A percentile compares a stretch with the other conserved stretches of the same genome.
These are phyloP conservation scores for Kazachstania africana DNA, from an alignment of 805 yeast species.

Conservation along the genomic window DNA sequence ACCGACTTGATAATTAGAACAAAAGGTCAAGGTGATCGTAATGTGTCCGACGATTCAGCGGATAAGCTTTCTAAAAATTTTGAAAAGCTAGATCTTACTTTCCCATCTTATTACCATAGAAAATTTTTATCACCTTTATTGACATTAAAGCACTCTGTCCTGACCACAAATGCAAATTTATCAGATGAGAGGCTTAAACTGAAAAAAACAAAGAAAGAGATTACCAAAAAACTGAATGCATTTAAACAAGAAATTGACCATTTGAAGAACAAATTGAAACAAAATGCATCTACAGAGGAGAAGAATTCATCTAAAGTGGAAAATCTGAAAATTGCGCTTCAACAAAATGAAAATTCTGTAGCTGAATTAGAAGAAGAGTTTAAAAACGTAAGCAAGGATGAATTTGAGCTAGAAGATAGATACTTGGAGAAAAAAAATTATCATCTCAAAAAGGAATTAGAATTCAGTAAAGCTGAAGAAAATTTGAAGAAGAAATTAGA, in stretches of 20 bases:
- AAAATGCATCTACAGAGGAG: constrained; percentile 44
- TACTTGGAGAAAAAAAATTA: constrained; percentile 27
- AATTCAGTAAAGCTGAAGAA: constrained; percentile 18
- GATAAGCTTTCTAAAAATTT: constrained; percentile 8
- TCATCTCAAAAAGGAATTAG: constrained; percentile 26
- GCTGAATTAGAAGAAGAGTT: constrained; percentile 13
- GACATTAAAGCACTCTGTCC: constrained; percentile 53
- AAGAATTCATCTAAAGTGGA: constrained; percentile 42
- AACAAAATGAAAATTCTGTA: constrained; percentile 28
- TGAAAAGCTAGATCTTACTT: constrained; percentile 21
- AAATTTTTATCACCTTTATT: constrained; percentile 45
- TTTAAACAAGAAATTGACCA: constrained; percentile 47
- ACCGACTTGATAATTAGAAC: constrained; percentile 32
- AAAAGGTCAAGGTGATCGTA: constrained; percentile 2
- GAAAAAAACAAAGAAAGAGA: constrained; percentile 47
- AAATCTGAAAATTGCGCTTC: constrained; percentile 33
- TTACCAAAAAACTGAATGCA: constrained; percentile 39
- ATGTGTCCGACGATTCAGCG: constrained; percentile 3
- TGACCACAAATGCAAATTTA: constrained; percentile 50
- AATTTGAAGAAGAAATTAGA: constrained; percentile 8
- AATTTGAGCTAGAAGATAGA: constrained; percentile 24
- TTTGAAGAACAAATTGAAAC: constrained; percentile 35
- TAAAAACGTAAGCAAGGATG: constrained; percentile 7
- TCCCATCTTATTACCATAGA: constrained; percentile 26
- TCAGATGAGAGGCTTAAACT: constrained; percentile 45